Percentiles rank a stretch among this genome's conserved stretches.
Evolutionary conservation across 345 rosid genomes (phyloP).

Genomic region (Lumnitzera littorea): DNA sequence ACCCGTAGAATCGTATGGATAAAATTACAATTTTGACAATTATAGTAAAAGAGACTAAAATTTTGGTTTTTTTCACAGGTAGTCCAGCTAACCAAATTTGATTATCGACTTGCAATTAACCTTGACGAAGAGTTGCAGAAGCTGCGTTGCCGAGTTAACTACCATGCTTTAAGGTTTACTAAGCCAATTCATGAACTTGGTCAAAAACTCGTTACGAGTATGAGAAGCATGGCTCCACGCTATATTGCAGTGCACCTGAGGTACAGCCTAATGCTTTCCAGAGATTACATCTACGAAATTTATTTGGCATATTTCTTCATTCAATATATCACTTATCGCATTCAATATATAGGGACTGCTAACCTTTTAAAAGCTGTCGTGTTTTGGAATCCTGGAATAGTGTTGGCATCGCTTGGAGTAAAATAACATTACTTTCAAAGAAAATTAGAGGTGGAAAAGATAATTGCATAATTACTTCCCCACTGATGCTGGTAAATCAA

Average conservation of each 20-base stretch:
- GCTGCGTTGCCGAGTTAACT: constrained; percentile 91
- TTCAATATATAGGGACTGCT: too few relatives aligned
- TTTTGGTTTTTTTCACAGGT: constrained; percentile 48
- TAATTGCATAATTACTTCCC: too few relatives aligned
- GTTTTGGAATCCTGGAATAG: too few relatives aligned
- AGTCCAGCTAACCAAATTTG: constrained; percentile 95
- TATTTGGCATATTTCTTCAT: too few relatives aligned
- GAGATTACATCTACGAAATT: neutral
- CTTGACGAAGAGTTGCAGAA: constrained; percentile 84
- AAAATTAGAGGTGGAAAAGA: too few relatives aligned
- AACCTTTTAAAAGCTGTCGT: too few relatives aligned
- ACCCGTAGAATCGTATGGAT: too few relatives aligned
- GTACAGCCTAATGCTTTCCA: constrained; percentile 19
- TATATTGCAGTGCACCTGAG: constrained; percentile 91
- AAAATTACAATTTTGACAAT: constrained; percentile 1
- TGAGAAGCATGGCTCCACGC: constrained; percentile 72
- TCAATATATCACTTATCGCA: too few relatives aligned
- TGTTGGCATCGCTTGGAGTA: too few relatives aligned
- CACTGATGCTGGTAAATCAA: too few relatives aligned
- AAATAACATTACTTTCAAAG: too few relatives aligned
- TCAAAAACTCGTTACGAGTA: constrained; percentile 59
- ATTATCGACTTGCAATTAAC: constrained; percentile 85
- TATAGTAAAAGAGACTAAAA: neutral
- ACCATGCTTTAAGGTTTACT: constrained; percentile 83
- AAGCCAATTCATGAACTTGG: constrained; percentile 78